Conservation (phyloP, 495 filamentous ascomycete species). For the Cladorrhinum samala region DNA sequence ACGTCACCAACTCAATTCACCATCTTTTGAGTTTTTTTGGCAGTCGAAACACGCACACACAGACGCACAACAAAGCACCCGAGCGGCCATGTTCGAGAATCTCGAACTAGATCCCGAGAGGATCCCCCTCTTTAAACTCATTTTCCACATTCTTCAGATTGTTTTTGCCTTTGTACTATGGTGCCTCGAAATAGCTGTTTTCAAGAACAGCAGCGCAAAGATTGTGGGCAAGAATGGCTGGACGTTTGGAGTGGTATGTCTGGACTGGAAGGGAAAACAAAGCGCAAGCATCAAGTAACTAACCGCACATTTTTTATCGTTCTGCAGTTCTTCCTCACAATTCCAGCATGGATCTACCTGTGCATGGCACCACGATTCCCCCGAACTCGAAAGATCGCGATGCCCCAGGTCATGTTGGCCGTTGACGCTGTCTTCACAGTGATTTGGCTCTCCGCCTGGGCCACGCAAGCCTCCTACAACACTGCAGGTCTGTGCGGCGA, state of each 20-base stretch:
- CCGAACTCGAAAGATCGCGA: conserved; percentile 70
- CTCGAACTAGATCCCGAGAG: conserved; percentile 45
- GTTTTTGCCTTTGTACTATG: conserved; percentile 64
- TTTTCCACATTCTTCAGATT: conserved; percentile 55
- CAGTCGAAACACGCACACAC: neutral
- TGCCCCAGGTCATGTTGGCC: conserved; percentile 73
- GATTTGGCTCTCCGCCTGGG: conserved; percentile 81
- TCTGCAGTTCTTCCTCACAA: conserved; percentile 72
- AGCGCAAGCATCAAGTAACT: no score
- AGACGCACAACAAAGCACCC: neutral
- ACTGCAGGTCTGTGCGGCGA: conserved; percentile 42
- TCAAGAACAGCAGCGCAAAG: conserved; percentile 51
- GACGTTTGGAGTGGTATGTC: conserved; percentile 71
- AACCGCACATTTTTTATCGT: neutral
- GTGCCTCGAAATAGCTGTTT: conserved; percentile 67
- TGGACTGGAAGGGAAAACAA: no score
- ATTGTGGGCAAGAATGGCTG: conserved; percentile 66
- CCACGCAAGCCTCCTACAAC: conserved; percentile 64
- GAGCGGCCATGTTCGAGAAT: conserved; percentile 29
- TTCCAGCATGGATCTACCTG: conserved; percentile 78
- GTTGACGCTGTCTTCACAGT: conserved; percentile 69
- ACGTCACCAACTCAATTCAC: neutral
- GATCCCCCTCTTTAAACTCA: conserved; percentile 52
- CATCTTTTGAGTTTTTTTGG: neutral
- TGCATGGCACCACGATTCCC: conserved; percentile 77